Percentiles rank a stretch among this genome's conserved stretches.
These are phyloP conservation scores for Blastobotrys chiropterorum DNA, from an alignment of 805 yeast species.

Conservation along the genomic window DNA sequence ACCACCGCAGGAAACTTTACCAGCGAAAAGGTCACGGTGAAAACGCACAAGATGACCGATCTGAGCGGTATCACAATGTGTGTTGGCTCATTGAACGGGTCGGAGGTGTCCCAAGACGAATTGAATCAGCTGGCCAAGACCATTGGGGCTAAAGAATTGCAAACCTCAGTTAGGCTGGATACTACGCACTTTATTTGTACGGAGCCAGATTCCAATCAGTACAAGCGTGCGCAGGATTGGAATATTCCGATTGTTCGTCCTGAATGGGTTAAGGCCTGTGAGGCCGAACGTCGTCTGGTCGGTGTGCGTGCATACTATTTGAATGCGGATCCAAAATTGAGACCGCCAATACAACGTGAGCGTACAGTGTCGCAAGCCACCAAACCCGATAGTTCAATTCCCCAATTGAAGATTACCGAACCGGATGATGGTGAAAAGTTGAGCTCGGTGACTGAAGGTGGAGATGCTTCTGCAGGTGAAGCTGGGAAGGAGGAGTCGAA, in stretches of 20 bases:
- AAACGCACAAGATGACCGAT: constrained; percentile 95
- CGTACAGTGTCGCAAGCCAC: constrained; percentile 17
- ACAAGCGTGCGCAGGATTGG: constrained; percentile 69
- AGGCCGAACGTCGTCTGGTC: constrained; percentile 76
- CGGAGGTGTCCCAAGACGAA: constrained; percentile 48
- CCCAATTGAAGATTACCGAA: constrained; percentile 8
- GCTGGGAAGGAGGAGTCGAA: constrained; percentile 11
- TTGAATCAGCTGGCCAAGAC: constrained; percentile 53
- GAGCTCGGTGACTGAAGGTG: background rate
- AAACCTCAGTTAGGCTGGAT: constrained; percentile 68
- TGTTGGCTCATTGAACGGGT: constrained; percentile 57
- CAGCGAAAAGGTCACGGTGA: constrained; percentile 62
- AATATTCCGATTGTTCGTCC: constrained; percentile 94
- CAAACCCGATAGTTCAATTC: background rate
- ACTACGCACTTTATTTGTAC: constrained; percentile 92
- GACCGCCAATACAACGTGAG: constrained; percentile 23
- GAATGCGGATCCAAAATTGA: constrained; percentile 30
- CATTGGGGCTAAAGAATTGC: constrained; percentile 83
- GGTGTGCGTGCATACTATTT: constrained; percentile 75
- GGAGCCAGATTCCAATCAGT: constrained; percentile 63
- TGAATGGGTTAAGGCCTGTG: constrained; percentile 95
- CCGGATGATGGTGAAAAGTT: constrained; percentile 12
- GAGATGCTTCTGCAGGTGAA: constrained; percentile 13
- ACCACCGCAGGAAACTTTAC: constrained; percentile 85
- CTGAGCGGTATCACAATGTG: constrained; percentile 88